Conservation (phyloP, 1,284 basidiomycete genomes). For the Pyrrhoderma lamaoense region DNA sequence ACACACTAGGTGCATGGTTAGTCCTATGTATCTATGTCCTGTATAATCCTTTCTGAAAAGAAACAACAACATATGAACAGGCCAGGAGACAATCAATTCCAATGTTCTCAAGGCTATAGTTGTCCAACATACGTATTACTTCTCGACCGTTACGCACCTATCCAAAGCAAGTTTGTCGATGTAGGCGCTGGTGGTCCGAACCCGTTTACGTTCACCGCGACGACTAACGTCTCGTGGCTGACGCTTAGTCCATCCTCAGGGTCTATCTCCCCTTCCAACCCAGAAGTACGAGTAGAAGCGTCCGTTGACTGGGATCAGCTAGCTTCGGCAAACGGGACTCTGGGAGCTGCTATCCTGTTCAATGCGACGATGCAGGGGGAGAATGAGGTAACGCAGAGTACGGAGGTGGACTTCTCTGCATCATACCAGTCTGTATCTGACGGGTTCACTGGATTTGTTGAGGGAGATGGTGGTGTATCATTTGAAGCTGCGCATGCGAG, state of each 20-base stretch:
- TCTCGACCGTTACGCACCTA: slow-evolving; percentile 49
- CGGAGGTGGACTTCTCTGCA: slow-evolving; percentile 3
- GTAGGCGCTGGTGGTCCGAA: slow-evolving; percentile 53
- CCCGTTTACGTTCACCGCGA: slow-evolving; percentile 49
- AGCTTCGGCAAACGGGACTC: slow-evolving; percentile 1
- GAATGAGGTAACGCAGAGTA: slow-evolving; percentile 1
- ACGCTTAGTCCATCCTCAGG: slow-evolving; percentile 40
- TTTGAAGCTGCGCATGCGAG: slow-evolving; percentile 57
- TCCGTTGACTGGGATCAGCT: slow-evolving; percentile 57
- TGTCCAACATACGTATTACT: slow-evolving; percentile 45
- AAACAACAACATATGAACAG: slow-evolving; percentile 25
- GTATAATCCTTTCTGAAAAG: no score
- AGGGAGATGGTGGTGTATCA: slow-evolving; percentile 54
- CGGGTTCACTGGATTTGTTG: slow-evolving; percentile 39
- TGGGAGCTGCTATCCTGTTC: background rate
- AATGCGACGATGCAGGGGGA: no score
- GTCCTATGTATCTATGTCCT: slow-evolving; percentile 12
- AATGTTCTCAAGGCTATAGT: slow-evolving; percentile 43
- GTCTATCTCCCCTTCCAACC: slow-evolving; percentile 37
- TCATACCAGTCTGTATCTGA: background rate
- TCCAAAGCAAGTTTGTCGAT: slow-evolving; percentile 49
- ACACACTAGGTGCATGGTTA: slow-evolving; percentile 51
- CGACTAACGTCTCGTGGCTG: slow-evolving; percentile 48
- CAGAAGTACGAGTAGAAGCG: slow-evolving; percentile 49
- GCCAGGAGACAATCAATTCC: slow-evolving; percentile 54